Evolutionary conservation across 345 rosid species (phyloP).

Genomic region (Adansonia digitata): DNA sequence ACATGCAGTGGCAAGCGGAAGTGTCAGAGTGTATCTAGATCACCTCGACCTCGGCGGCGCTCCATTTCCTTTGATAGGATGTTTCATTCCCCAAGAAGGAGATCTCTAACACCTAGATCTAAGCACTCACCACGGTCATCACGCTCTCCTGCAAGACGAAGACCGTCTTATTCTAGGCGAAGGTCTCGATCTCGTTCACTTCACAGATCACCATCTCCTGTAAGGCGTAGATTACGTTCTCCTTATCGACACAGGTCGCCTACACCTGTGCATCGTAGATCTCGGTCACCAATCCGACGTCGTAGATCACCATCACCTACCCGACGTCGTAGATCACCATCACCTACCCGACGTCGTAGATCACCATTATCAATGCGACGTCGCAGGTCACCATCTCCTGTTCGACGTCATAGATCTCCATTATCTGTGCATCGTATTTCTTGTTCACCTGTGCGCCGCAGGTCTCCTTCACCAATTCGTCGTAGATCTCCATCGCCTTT

Average conservation of each 20-base stretch:
- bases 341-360: conserved; percentile 35
- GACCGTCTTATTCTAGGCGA: conserved; percentile 21
- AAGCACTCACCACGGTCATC: conserved; percentile 37
- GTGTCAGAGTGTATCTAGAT: conserved; percentile 70
- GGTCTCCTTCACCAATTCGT: conserved; percentile 34
- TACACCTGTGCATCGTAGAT: conserved; percentile 17
- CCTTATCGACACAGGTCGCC: conserved; percentile 29
- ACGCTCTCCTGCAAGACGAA: conserved; percentile 37
- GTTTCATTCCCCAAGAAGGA: conserved; percentile 37
- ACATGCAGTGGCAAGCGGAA: conserved; percentile 34
- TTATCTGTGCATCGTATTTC: neutral
- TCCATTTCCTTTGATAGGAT: conserved; percentile 35
- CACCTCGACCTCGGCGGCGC: conserved; percentile 35
- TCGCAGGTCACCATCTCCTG: conserved; percentile 44
- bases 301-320: conserved; percentile 28
- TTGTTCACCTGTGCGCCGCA: conserved; percentile 29
- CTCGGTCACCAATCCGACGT: conserved; percentile 16
- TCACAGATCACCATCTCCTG: conserved; percentile 18
- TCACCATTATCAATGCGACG: conserved; percentile 27
- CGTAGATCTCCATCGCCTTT: conserved; percentile 33
- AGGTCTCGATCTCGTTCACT: conserved; percentile 10
- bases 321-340: conserved; percentile 16
- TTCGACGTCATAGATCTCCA: conserved; percentile 29
- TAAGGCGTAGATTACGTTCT: conserved; percentile 20
- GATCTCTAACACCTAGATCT: conserved; percentile 45